These are phyloP conservation scores for Dictyostelium citrinum DNA, from an alignment of 78 protist genomes.

Conservation along the genomic window DNA sequence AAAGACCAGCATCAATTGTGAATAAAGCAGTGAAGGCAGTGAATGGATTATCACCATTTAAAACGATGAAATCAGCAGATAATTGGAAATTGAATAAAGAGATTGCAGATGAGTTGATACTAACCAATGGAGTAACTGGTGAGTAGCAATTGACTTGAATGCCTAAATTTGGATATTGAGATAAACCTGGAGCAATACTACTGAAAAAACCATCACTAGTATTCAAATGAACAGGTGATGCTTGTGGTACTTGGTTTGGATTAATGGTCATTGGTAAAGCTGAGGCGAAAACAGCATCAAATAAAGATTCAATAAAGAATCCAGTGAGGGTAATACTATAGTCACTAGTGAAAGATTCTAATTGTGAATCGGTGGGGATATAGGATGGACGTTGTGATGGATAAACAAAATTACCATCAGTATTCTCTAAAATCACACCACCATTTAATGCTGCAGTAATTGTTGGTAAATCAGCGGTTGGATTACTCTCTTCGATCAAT, in stretches of 20 bases:
- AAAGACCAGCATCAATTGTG: not conserved
- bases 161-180: not conserved
- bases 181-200: not conserved
- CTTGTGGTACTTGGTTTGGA: conserved; percentile 1
- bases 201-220: conserved; percentile 19
- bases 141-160: not conserved
- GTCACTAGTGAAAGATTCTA: conserved; percentile 1
- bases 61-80: not conserved
- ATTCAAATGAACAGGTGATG: conserved; percentile 13
- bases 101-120: not conserved
- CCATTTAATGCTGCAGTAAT: not conserved
- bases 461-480: not conserved
- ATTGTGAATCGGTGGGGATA: not conserved
- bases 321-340: not conserved
- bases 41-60: not conserved
- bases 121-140: not conserved
- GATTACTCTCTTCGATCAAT: not conserved
- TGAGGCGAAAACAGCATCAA: not conserved
- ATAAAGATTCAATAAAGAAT: conserved; percentile 3
- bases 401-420: not conserved
- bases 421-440: conserved; percentile 1
- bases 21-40: not conserved
- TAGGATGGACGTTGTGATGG: conserved; percentile 25
- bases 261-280: not conserved
- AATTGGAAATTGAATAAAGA: not conserved